Conservation (phyloP, 306 rosid species). For the Psophocarpus tetragonolobus region DNA sequence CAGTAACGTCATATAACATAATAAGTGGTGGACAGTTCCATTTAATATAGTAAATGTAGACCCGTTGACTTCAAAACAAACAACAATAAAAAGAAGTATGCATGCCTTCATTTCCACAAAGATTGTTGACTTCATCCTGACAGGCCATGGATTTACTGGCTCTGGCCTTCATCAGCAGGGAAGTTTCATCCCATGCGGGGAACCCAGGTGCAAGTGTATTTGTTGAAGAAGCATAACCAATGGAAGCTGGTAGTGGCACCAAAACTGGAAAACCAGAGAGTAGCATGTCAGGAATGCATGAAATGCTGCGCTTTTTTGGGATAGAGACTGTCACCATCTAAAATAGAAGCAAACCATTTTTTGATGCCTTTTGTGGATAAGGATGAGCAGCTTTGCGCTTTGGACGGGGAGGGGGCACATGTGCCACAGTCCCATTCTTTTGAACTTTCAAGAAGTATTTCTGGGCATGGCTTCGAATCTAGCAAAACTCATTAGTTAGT, state of each 20-base stretch:
- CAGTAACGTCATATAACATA: conserved; percentile 43
- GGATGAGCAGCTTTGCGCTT: conserved; percentile 91
- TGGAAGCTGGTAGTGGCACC: conserved; percentile 65
- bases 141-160: conserved; percentile 41
- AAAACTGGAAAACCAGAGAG: conserved; percentile 51
- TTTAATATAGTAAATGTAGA: background rate
- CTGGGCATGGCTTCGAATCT: conserved; percentile 91
- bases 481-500: background rate
- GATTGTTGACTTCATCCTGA: conserved; percentile 54
- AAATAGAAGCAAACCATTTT: conserved; percentile 57
- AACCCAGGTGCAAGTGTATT: conserved; percentile 50
- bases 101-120: conserved; percentile 66
- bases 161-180: conserved; percentile 48
- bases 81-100: conserved; percentile 2
- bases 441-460: conserved; percentile 86
- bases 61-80: background rate
- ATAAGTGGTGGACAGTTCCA: conserved; percentile 52
- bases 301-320: background rate
- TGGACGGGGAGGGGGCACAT: conserved; percentile 94
- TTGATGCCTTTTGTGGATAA: conserved; percentile 84
- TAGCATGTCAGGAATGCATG: conserved; percentile 24
- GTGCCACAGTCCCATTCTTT: conserved; percentile 77
- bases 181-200: conserved; percentile 66
- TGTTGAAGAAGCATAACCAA: conserved; percentile 60
- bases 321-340: background rate